These are phyloP conservation scores for Calonectria hongkongensis DNA, from an alignment of 2,329 filamentous ascomycete genomes.

Conservation along the genomic window DNA sequence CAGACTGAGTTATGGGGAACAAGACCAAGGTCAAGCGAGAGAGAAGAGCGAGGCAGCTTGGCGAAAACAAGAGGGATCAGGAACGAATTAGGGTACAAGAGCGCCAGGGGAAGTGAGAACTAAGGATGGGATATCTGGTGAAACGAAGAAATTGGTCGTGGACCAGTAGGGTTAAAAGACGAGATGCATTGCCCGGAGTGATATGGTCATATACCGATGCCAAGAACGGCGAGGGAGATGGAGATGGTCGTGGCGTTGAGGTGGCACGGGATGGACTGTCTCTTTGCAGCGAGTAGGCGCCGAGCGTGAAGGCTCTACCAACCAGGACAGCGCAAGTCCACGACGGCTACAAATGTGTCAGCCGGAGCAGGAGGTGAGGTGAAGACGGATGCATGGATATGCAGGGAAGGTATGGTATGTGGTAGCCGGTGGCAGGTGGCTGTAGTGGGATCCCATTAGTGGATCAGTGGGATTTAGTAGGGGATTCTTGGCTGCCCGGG, in stretches of 20 bases:
- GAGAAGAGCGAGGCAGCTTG: neutral
- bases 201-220: constrained; percentile 27
- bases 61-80: neutral
- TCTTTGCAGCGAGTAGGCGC: constrained; percentile 24
- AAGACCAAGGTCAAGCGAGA: neutral
- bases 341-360: constrained; percentile 21
- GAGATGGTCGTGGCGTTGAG: constrained; percentile 25
- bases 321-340: constrained; percentile 18
- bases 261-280: constrained; percentile 25
- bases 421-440: constrained; percentile 17
- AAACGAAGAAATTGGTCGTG: constrained; percentile 24
- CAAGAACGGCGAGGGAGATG: constrained; percentile 23
- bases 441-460: constrained; percentile 28
- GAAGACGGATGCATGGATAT: constrained; percentile 17
- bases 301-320: constrained; percentile 5
- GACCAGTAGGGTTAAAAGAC: constrained; percentile 30
- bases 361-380: constrained; percentile 11
- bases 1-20: constrained; percentile 27
- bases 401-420: constrained; percentile 28
- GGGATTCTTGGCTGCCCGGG: constrained; percentile 21
- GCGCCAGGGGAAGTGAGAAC: neutral
- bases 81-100: constrained; percentile 4
- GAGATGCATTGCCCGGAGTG: constrained; percentile 22
- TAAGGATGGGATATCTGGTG: constrained; percentile 25
- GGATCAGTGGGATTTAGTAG: constrained; percentile 28